Evolutionary conservation across 768 basidiomycete species (phyloP), one percentile per base, ranked within the genome.

Genomic region (Hemileccinum rubropunctum): DNA sequence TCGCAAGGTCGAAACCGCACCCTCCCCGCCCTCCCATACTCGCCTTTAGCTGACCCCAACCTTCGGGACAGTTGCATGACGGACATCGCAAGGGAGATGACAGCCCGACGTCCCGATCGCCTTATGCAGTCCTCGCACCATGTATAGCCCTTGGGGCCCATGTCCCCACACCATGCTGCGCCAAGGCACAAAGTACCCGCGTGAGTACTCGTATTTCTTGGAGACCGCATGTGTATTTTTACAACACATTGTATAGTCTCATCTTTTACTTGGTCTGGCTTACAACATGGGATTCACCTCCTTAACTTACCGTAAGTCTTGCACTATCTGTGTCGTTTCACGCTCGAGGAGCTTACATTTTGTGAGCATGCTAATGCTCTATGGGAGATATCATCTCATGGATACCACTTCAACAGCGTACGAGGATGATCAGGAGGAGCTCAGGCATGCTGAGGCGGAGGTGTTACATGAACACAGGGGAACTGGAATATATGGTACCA

Each of bases 301-400:
- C 23, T 15, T 61, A 8, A 30, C 28, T 30, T 30, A 30, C 28
- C 2, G 28, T 30, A 9, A 30, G 28, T 30, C 28, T 30, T n/a
- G n/a, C n/a, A n/a, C n/a, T n/a, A n/a, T n/a, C n/a, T 30, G 11
- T 9, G 28, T 12, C 11, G 2, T 17, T 30, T 30, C 1, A 58
- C 57, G 4, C 54, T 60, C 1, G 59, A 59, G n/a, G 59, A 60
- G 39, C 11, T 60, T 7, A 43, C 52, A 6, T 57, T 57, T 48
- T 26, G 59, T 59, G 30, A 48, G 59, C 49, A n/a, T 8, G 2
- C 15, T 37, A 9, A 2, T 37, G 21, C 9, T 10, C 9, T 23
- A 27, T 18, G n/a, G 9, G 12, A 32, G 8, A 12, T 6, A 2
- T 79, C 5, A 2, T 11, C 18, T 48, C 6, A 47, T 27, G 14